phyloP scores from a whole-genome alignment of 306 rosid species.

The Carpinus viminea region DNA sequence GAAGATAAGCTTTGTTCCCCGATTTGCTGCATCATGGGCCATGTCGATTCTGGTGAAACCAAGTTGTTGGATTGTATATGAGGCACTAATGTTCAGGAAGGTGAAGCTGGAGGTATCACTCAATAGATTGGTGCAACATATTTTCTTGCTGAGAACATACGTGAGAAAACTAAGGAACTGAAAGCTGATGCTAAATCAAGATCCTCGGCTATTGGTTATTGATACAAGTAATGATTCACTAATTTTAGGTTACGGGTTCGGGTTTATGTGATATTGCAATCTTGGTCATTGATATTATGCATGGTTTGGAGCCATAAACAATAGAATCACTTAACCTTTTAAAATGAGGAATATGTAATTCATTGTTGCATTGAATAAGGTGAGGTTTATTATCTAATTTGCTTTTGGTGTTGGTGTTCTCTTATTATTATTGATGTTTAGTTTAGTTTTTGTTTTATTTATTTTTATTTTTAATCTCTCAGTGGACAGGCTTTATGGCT shows the following conservation, averaged over 20 bases:
- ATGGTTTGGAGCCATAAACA: slow-evolving; percentile 94
- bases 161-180: slow-evolving; percentile 88
- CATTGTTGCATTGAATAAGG: slow-evolving; percentile 89
- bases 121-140: slow-evolving; percentile 98
- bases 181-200: slow-evolving; percentile 92
- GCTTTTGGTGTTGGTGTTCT: no score
- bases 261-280: slow-evolving; percentile 97
- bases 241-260: slow-evolving; percentile 89
- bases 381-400: no score
- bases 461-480: background rate
- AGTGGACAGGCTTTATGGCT: slow-evolving; percentile 95
- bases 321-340: slow-evolving; percentile 88
- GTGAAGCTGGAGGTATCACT: slow-evolving; percentile 98
- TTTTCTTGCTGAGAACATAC: slow-evolving; percentile 89
- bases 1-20: slow-evolving; percentile 90
- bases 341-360: slow-evolving; percentile 92
- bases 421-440: slow-evolving; percentile 11
- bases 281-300: slow-evolving; percentile 97
- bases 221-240: slow-evolving; percentile 94
- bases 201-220: slow-evolving; percentile 87
- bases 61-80: slow-evolving; percentile 90
- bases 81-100: slow-evolving; percentile 97
- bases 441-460: slow-evolving; percentile 10
- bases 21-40: slow-evolving; percentile 99
- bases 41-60: slow-evolving; percentile 93